Evolutionary conservation across 2,329 filamentous ascomycete species (phyloP), one percentile per base, ranked within the genome.

Genomic region (Aureobasidium sp.): DNA sequence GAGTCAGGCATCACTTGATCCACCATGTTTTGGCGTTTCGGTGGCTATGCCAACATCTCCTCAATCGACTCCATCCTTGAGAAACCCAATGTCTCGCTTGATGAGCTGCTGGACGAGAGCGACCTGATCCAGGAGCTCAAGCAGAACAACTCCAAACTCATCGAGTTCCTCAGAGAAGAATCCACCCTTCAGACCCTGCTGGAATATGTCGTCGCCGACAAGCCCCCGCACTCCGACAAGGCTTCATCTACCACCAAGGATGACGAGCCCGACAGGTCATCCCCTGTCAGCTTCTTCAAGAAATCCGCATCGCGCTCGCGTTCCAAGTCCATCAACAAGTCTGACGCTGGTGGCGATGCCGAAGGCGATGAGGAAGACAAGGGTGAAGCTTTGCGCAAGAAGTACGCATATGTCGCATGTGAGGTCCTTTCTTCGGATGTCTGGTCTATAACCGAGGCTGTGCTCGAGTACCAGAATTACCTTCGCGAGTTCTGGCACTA

Each of bases 21-120:
- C 41, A 53, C 77, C 81, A 99, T 99, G 94, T 99, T 99, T 79
- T 99, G 94, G 94, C 89, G 93, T 79, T 99, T 97, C 83, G 93
- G 94, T 83, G 92, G 92, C 73, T 97, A 97, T 83, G 90, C 92
- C 82, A 96, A 91, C 83, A 89, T 96, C 78, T 97, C 93, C 71
- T 89, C 92, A 73, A 91, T 99, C 77, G 94, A 97, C 78, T 92
- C 88, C 69, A 90, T 99, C 72, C 91, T 99, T 75, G 94, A 99
- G 75, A 96, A 96, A 77, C 87, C 85, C 69, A 90, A 96, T 77
- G 92, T 97, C 74, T 92, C 90, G 59, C 87, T 97, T 67, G 94
- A 99, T 77, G 93, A 97, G 74, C 82, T 99, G 64, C 86, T 99
- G 66, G 92, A 97, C 75, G 94, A 99, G 81, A 89, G 89, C 72